Evolutionary conservation across 1,284 basidiomycete genomes (phyloP).

Genomic region (Tylopilus sp.): DNA sequence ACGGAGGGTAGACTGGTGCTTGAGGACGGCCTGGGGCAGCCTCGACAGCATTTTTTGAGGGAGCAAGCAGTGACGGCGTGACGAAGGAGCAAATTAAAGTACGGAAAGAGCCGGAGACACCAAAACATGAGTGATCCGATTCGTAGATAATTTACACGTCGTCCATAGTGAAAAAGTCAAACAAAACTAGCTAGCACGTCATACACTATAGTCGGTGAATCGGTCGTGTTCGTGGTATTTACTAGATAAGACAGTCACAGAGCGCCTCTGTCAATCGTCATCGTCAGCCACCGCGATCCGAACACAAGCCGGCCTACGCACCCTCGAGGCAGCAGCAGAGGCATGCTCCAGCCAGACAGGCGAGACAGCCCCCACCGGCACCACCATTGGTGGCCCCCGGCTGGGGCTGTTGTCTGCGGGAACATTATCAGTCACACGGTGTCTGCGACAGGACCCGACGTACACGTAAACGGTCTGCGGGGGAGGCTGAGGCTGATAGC

Average conservation of each 20-base stretch:
- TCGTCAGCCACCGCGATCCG: slow-evolving; percentile 8
- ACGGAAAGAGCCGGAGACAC: slow-evolving; percentile 35
- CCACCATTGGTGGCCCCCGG: slow-evolving; percentile 38
- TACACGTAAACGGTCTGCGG: slow-evolving; percentile 78
- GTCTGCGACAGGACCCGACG: neutral
- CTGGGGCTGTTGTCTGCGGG: slow-evolving; percentile 51
- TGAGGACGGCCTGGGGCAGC: slow-evolving; percentile 66
- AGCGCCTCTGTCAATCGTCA: slow-evolving; percentile 48
- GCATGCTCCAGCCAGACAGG: slow-evolving; percentile 68
- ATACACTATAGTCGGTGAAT: slow-evolving; percentile 21
- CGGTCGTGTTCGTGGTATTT: slow-evolving; percentile 20
- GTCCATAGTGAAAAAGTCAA: slow-evolving; percentile 5
- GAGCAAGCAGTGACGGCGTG: slow-evolving; percentile 31
- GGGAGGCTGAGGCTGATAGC: slow-evolving; percentile 62
- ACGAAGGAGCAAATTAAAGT: slow-evolving; percentile 15
- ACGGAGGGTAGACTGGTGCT: slow-evolving; percentile 30
- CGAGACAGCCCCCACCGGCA: slow-evolving; percentile 49
- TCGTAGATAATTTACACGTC: slow-evolving; percentile 34
- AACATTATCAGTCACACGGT: slow-evolving; percentile 15
- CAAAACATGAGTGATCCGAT: slow-evolving; percentile 23
- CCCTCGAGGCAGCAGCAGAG: slow-evolving; percentile 79
- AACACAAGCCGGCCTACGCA: slow-evolving; percentile 33
- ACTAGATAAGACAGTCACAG: slow-evolving; percentile 67
- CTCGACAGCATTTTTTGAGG: slow-evolving; percentile 79
- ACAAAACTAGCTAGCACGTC: neutral